Conservation (phyloP, 148 eudicot genomes). For the Selenicereus undatus region DNA sequence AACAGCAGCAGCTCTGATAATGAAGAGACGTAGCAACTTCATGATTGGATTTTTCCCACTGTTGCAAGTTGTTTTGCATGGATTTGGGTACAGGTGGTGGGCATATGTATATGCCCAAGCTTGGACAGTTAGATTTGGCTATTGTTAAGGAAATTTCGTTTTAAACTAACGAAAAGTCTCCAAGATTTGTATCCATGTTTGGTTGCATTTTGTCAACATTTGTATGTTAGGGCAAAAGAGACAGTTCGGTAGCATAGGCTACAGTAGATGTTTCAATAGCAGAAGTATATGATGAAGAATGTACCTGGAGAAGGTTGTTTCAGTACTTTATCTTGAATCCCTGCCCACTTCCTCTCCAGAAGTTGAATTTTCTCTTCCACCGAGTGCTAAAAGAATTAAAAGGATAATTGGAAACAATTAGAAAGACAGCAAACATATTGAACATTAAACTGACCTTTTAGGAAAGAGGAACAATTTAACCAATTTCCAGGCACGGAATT, state of each 20-base stretch:
- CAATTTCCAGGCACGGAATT: background rate
- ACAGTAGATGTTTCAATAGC: background rate
- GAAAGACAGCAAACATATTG: background rate
- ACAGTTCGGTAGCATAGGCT: background rate
- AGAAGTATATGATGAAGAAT: constrained; percentile 6
- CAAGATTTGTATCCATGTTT: background rate
- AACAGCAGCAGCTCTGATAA: background rate
- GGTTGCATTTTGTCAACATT: background rate
- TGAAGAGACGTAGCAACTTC: background rate
- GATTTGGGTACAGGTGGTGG: background rate
- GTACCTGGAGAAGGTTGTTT: constrained; percentile 92
- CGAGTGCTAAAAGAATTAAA: constrained; percentile 37
- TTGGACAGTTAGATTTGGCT: background rate
- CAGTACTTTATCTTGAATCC: constrained; percentile 71
- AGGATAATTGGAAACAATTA: constrained; percentile 15
- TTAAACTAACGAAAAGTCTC: background rate
- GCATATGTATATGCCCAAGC: background rate
- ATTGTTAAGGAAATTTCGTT: background rate
- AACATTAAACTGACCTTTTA: background rate
- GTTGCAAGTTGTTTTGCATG: background rate
- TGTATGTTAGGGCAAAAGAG: background rate
- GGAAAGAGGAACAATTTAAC: background rate
- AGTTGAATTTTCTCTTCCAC: constrained; percentile 59
- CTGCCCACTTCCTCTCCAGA: constrained; percentile 74
- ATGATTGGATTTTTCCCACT: background rate